Conservation (phyloP, 148 eudicot genomes). For the Nepenthes mirabilis region DNA sequence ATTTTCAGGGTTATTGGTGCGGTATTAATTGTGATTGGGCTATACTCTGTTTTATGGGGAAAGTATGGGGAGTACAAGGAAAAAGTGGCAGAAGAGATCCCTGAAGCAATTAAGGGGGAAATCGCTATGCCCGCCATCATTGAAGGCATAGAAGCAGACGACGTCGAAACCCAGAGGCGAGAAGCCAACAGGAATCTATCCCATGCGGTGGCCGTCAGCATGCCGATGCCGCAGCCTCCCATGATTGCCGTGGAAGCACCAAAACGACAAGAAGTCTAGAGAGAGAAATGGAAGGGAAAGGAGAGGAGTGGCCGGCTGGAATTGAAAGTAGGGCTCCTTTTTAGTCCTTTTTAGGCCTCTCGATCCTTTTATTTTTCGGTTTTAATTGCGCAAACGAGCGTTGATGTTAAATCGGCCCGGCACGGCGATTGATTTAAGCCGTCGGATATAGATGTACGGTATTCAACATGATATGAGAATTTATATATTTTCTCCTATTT, state of each 20-base stretch:
- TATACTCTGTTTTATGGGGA: slow-evolving; percentile 18
- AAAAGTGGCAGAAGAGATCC: slow-evolving; percentile 8
- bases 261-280: slow-evolving; percentile 1
- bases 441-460: too few relatives aligned
- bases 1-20: slow-evolving; percentile 11
- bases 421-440: too few relatives aligned
- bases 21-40: slow-evolving; percentile 10
- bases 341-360: too few relatives aligned
- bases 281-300: too few relatives aligned
- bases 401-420: too few relatives aligned
- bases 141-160: slow-evolving; percentile 31
- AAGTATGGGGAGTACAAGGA: slow-evolving; percentile 15
- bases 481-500: too few relatives aligned
- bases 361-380: too few relatives aligned
- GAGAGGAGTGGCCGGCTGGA: too few relatives aligned
- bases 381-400: too few relatives aligned
- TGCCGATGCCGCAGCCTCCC: slow-evolving; percentile 7
- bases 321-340: too few relatives aligned
- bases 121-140: slow-evolving; percentile 1
- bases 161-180: slow-evolving; percentile 16
- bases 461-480: too few relatives aligned
- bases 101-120: slow-evolving; percentile 1
- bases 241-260: slow-evolving; percentile 31
- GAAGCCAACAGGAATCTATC: slow-evolving; percentile 1
- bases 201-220: too few relatives aligned